Evolutionary conservation across 1,139 yeast genomes (phyloP), one percentile per base, ranked within the genome.

Genomic region (Candida sp.): DNA sequence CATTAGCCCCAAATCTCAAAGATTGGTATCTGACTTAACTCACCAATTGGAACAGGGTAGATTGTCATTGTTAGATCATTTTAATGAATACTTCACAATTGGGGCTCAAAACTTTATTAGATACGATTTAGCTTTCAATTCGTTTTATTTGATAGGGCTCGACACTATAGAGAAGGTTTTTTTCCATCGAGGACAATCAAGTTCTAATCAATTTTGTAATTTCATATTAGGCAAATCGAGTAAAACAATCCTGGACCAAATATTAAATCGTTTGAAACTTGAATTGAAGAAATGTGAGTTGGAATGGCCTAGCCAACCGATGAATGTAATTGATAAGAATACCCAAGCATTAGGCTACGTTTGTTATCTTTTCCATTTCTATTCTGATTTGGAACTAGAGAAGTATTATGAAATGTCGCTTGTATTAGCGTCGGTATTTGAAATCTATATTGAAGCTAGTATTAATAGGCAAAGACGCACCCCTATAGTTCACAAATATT

Each of bases 41-140:
- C 43, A 43, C 22, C 52, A 52, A 39, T 40, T 49, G 4, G 46
- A 52, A n/a, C 32, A 38, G 8, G 57, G 53, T 3, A 47, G 46
- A 35, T 43, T 40, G 33, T 42, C 41, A 36, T 41, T 51, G 22
- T 35, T 53, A 7, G 54, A 53, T 45, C 46, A 43, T 41, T 43
- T 51, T 19, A 50, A 47, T 43, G 49, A 49, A 37, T 38, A 36
- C 12, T 30, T 45, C 4, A 25, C 42, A n/a, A 44, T 23, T 36
- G 22, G 30, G 21, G 12, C 19, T 11, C 12, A 23, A 11, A 29
- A 29, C 5, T 37, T 27, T 8, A 27, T 32, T 4, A 21, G 36
- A 38, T n/a, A 34, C 48, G 43, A 41, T 12, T 27, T 41, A 11
- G 35, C 27, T n/a, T 38, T 38, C 22, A 45, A 43, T 15, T 27